These are phyloP conservation scores for Penicillium odoratum DNA, from an alignment of 495 filamentous ascomycete genomes.

Conservation along the genomic window DNA sequence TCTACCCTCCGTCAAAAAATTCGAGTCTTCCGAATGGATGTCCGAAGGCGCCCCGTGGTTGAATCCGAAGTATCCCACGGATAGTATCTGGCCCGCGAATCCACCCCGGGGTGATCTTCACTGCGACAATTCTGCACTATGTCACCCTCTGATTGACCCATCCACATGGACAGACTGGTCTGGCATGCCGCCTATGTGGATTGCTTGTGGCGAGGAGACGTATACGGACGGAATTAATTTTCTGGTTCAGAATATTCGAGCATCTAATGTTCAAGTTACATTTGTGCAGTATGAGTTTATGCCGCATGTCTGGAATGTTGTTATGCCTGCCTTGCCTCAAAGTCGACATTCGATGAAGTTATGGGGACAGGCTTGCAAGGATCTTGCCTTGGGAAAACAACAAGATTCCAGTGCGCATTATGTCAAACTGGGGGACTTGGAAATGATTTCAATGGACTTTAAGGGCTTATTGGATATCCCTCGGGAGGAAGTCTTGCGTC, in stretches of 20 bases:
- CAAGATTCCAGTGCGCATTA: not conserved
- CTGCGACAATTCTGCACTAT: not conserved
- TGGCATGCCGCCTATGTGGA: conserved; percentile 2
- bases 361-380: not conserved
- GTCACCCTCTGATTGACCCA: not conserved
- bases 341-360: not conserved
- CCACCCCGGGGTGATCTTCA: not conserved
- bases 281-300: conserved; percentile 1
- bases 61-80: not conserved
- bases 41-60: not conserved
- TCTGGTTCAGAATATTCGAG: not conserved
- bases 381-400: not conserved
- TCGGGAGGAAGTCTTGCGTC: not conserved
- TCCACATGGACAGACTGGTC: not conserved
- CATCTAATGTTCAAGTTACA: not conserved
- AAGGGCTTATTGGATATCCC: not conserved
- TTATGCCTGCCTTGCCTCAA: not conserved
- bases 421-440: not conserved
- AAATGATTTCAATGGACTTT: not conserved
- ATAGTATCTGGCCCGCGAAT: not conserved
- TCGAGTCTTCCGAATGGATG: not conserved
- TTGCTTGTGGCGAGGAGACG: conserved; percentile 1
- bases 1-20: not conserved
- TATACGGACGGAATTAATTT: conserved; percentile 1
- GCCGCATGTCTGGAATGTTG: not conserved